phyloP scores from a whole-genome alignment of 2,329 filamentous ascomycete genomes.

The Cytospora piceicola region DNA sequence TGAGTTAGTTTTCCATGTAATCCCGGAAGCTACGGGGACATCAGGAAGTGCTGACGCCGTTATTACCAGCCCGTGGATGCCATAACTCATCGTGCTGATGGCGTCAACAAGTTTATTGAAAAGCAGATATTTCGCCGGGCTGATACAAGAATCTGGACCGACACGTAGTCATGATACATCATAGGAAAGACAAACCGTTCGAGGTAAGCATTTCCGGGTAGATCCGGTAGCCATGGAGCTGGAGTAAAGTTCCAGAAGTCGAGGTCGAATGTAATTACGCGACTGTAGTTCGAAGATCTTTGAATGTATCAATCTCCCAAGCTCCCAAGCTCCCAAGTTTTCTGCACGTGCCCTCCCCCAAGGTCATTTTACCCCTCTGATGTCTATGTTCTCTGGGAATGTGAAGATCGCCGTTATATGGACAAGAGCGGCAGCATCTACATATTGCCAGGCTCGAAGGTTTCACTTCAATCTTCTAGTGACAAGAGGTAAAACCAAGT shows the following conservation, averaged over 20 bases:
- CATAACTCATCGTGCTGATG: background rate
- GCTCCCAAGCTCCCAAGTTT: background rate
- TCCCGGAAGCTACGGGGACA: conserved; percentile 6
- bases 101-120: background rate
- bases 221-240: background rate
- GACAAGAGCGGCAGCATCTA: background rate
- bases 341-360: background rate
- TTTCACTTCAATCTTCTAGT: background rate
- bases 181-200: background rate
- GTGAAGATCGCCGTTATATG: background rate
- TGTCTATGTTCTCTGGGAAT: no score
- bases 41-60: conserved; percentile 25
- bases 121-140: background rate
- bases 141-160: background rate
- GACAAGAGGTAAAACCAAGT: background rate
- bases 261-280: background rate
- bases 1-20: no score
- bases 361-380: no score
- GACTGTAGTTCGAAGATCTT: background rate
- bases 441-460: background rate
- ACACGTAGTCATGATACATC: background rate
- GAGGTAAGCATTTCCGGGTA: background rate
- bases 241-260: background rate
- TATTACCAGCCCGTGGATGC: background rate
- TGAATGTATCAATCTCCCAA: background rate